phyloP scores from a whole-genome alignment of 768 basidiomycete genomes.

The Tephrocybe rancida region DNA sequence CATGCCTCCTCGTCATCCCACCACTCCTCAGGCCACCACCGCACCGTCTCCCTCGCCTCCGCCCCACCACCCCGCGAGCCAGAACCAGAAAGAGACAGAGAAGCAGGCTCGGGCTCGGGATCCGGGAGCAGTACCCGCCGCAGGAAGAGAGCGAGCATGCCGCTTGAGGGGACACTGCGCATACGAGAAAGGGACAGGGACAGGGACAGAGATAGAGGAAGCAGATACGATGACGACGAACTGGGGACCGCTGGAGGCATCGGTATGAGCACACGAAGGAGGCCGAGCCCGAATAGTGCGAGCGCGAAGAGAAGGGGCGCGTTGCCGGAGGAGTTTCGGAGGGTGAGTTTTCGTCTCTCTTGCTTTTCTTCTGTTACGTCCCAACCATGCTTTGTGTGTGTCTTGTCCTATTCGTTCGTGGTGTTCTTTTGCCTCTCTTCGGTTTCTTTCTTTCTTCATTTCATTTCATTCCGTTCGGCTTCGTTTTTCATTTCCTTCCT shows the following conservation, averaged over 20 bases:
- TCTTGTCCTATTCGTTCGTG: background rate
- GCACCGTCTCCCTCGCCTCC: slow-evolving; percentile 7
- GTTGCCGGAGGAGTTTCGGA: slow-evolving; percentile 45
- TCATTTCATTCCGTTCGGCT: background rate
- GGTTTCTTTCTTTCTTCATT: background rate
- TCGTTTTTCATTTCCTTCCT: background rate
- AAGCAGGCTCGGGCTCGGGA: background rate
- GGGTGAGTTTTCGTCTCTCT: background rate
- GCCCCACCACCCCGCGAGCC: background rate
- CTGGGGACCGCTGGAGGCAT: slow-evolving; percentile 39
- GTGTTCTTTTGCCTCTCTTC: background rate
- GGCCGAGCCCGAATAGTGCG: slow-evolving; percentile 36
- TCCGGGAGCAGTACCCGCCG: slow-evolving; percentile 11
- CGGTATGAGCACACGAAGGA: slow-evolving; percentile 55
- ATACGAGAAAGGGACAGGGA: slow-evolving; percentile 14
- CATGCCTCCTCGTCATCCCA: background rate
- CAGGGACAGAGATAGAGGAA: slow-evolving; percentile 29
- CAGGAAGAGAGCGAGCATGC: no score
- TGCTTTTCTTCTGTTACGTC: background rate
- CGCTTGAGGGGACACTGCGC: no score
- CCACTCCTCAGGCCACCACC: slow-evolving; percentile 8
- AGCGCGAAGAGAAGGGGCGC: slow-evolving; percentile 40
- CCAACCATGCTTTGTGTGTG: no score
- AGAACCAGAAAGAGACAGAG: background rate
- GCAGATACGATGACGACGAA: background rate